These are phyloP conservation scores for Tylopilus orsonianus DNA, from an alignment of 1,284 basidiomycete genomes.

Conservation along the genomic window DNA sequence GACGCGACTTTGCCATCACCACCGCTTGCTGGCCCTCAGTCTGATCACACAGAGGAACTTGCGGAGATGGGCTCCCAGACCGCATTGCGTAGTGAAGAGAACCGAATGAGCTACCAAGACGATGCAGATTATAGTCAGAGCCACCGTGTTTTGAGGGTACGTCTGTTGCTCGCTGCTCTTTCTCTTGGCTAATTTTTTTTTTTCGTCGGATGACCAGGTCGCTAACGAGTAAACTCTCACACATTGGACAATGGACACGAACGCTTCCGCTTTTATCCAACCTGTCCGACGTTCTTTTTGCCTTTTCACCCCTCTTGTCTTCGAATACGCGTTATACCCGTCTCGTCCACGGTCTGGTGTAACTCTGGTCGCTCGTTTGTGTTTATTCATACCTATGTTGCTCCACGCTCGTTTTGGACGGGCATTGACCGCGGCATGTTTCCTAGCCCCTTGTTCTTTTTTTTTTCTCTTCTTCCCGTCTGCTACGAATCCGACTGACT, in stretches of 20 bases:
- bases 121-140: constrained; percentile 31
- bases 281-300: not conserved
- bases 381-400: constrained; percentile 12
- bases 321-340: not conserved
- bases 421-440: not conserved
- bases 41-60: constrained; percentile 16
- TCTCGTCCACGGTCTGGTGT: not conserved
- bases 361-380: constrained; percentile 10
- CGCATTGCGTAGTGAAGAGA: constrained; percentile 18
- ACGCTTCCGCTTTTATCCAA: not conserved
- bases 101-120: constrained; percentile 32
- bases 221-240: constrained; percentile 13
- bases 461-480: too few relatives aligned
- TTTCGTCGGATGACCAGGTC: constrained; percentile 3
- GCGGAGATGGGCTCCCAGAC: constrained; percentile 11
- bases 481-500: too few relatives aligned
- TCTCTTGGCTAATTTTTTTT: not conserved
- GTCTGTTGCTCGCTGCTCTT: constrained; percentile 2
- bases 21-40: constrained; percentile 13
- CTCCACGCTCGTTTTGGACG: constrained; percentile 2
- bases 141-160: constrained; percentile 29
- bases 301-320: not conserved
- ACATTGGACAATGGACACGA: constrained; percentile 1
- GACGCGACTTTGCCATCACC: constrained; percentile 7
- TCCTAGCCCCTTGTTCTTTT: too few relatives aligned